Conservation (phyloP, 2,329 filamentous ascomycete species). For the Basipetospora chlamydospora region DNA sequence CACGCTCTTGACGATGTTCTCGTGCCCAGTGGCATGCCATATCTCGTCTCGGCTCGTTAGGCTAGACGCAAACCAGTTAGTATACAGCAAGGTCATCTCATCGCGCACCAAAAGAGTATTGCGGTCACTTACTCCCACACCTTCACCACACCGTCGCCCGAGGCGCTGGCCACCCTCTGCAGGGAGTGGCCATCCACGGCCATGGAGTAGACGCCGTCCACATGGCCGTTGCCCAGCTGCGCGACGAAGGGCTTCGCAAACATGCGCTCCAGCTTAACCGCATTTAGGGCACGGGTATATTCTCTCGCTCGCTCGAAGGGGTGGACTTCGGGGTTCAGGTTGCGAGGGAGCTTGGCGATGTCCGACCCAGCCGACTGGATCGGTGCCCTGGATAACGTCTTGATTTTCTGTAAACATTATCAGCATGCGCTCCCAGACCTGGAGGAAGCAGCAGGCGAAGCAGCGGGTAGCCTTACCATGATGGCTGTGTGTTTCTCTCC, state of each 20-base stretch:
- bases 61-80: neutral
- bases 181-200: conserved; percentile 66
- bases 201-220: conserved; percentile 71
- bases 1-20: conserved; percentile 84
- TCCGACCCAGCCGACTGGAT: conserved; percentile 53
- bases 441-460: no score
- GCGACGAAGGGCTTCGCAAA: conserved; percentile 52
- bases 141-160: conserved; percentile 87
- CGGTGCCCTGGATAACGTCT: conserved; percentile 52
- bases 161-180: conserved; percentile 65
- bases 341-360: conserved; percentile 50
- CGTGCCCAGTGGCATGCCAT: conserved; percentile 71
- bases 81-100: conserved; percentile 6
- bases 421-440: no score
- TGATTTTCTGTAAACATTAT: conserved; percentile 46
- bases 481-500: no score
- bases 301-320: conserved; percentile 85
- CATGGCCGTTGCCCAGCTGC: conserved; percentile 78
- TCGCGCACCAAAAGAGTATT: neutral
- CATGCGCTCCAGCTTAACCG: conserved; percentile 87
- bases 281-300: conserved; percentile 46
- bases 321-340: conserved; percentile 72
- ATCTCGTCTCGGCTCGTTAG: conserved; percentile 57
- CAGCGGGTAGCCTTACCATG: no score
- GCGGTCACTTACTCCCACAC: conserved; percentile 51